Base-by-base conservation (phyloP, 208 protist genomes). In the Trypanosomatidae sp. region DNA sequence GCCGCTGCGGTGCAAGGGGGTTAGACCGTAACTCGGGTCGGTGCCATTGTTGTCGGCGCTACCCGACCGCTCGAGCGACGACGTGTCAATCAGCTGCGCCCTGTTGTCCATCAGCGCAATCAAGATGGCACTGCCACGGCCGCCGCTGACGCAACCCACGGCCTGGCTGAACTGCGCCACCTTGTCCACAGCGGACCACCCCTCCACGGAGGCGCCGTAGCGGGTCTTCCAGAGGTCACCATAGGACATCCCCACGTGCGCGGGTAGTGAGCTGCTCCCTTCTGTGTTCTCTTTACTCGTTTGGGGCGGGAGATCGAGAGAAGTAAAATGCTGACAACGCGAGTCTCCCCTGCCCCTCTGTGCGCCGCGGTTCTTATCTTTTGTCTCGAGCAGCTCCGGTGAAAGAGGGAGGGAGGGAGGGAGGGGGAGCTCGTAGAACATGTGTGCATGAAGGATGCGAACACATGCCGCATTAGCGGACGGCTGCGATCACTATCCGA, bases 151-250 rank as follows among this genome's bases (percentile, higher is more conserved):
- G n/a, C 90, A 87, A 43, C 92, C 88, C 15, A 97, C 88, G 15
- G 92, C 90, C 71, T 97, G 90, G 49, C 80, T 85, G 72, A 93
- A 95, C 36, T 84, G 81, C 2, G 82, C 82, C 30, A 97, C 81
- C 60, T 93, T 91, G 39, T 92, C 88, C 74, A 97, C 89, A 19
- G 87, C 77, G 1, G 82, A 83, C 88, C 84, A 93, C 10, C 86
- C 87, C 59, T 90, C 77, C 47, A 80, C 19, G 53, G 56, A 85
- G 53, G 65, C 30, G 65, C 69, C 53, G 66, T 73, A 74, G 56
- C 59, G 71, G 41, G 55, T 69, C 62, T 71, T 74, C 15, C 46
- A 67, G 22, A 25, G 13, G 53, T 28, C 53, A 22, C 47, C 50
- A 28, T 44, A 19, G 39, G 69, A 44, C 75, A 80, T 80, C 3